Percentiles rank a stretch among this genome's conserved stretches.
These are phyloP conservation scores for Trichaptum fuscoviolaceum DNA, from an alignment of 768 basidiomycete species.

Conservation along the genomic window DNA sequence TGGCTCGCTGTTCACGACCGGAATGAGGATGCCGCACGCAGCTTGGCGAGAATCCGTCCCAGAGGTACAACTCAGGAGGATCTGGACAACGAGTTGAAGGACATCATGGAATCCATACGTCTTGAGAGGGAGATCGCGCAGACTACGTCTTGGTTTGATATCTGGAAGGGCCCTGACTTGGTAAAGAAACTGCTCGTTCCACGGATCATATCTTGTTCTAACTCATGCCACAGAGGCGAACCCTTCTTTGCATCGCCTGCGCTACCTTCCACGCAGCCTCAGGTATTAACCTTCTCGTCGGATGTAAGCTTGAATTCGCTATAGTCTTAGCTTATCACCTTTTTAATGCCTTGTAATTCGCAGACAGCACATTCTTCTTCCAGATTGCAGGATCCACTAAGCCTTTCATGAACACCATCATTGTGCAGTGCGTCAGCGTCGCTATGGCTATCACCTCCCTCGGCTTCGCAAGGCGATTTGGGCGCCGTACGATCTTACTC, in stretches of 20 bases:
- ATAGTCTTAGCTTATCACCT: background rate
- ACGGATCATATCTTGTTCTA: background rate
- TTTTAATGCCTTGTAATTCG: background rate
- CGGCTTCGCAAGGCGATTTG: slow-evolving; percentile 10
- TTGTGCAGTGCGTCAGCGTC: slow-evolving; percentile 13
- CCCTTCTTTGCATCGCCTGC: slow-evolving; percentile 12
- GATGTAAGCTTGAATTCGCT: background rate
- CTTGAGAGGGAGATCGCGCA: background rate
- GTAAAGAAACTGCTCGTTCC: slow-evolving; percentile 2
- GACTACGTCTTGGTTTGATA: background rate
- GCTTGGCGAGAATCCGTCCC: slow-evolving; percentile 6
- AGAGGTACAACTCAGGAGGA: background rate
- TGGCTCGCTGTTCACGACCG: slow-evolving; percentile 33
- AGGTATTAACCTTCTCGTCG: slow-evolving; percentile 12
- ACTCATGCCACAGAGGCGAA: slow-evolving; percentile 6
- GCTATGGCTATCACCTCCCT: slow-evolving; percentile 6
- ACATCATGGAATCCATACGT: background rate
- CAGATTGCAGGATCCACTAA: slow-evolving; percentile 12
- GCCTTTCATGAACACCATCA: slow-evolving; percentile 16
- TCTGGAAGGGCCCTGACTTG: slow-evolving; percentile 8
- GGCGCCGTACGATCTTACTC: slow-evolving; percentile 11
- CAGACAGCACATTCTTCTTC: slow-evolving; percentile 16
- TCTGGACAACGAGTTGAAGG: background rate
- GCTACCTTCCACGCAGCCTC: slow-evolving; percentile 14
- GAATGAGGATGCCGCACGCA: slow-evolving; percentile 13